Evolutionary conservation across 495 filamentous ascomycete genomes (phyloP), one percentile per base, ranked within the genome.

Genomic region (Cercophora newfieldiana): DNA sequence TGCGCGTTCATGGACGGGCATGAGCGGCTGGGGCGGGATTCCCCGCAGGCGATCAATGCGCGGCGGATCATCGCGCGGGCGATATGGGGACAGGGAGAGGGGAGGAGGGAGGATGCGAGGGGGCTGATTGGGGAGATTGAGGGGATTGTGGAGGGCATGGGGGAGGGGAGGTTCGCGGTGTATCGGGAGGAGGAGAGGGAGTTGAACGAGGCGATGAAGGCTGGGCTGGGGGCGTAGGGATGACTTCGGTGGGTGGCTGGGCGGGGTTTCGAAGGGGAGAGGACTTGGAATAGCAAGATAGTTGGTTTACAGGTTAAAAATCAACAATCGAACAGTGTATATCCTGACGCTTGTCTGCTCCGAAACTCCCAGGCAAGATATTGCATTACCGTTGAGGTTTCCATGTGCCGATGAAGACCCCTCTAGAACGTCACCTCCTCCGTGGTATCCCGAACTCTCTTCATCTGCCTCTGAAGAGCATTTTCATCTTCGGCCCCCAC

Each of bases 381-480:
- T n/a, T n/a, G n/a, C n/a, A n/a, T n/a, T n/a, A n/a, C n/a, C n/a
- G 30, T 33, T 12, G 12, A 4, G 5, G 12, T 5, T 12, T 4
- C 30, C 30, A 33, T 12, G 30, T 12, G 30, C 30, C 30, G 4
- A 4, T 33, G 4, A 4, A 12, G 30, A 33, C 30, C 12, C 30
- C 4, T 6, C 44, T 47, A 72, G 50, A 74, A 74, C 1, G 67
- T 66, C 29, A 74, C 66, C 68, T 72, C 72, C 59, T 71, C 70
- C 8, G 68, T 66, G 6, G 33, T 51, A 30, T 68, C 66, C 62
- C 65, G 65, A 18, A 74, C 66, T 53, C 31, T 25, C 48, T 47
- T 50, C 68, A 75, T 69, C 65, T 64, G 18, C 57, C 47, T 50
- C 48, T 50, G n/a, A 63, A 75, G 44, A 29, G n/a, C 33, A 53